A percentile compares a stretch with the other conserved stretches of the same genome.
Evolutionary conservation across 2,329 filamentous ascomycete species (phyloP).

Genomic region (Alternaria arborescens): DNA sequence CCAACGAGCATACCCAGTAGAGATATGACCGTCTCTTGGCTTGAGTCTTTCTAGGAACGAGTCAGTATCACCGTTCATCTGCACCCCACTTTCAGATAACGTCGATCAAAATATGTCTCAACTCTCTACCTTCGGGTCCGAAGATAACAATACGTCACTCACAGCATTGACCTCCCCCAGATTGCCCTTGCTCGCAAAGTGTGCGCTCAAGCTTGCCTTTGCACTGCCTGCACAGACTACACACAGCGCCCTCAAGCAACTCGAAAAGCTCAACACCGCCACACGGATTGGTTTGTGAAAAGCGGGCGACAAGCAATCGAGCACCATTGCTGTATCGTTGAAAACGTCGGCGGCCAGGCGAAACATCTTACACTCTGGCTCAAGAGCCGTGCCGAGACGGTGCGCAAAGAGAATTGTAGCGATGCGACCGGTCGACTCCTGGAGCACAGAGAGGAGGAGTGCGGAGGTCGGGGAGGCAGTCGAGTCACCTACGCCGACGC

Average conservation of each 20-base stretch:
- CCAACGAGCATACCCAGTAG: conserved; percentile 81
- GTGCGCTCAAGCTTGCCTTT: conserved; percentile 89
- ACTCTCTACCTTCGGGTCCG: not conserved
- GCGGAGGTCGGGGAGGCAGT: conserved; percentile 80
- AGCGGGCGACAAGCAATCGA: conserved; percentile 83
- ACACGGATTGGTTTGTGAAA: conserved; percentile 69
- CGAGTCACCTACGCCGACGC: conserved; percentile 85
- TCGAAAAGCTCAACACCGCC: conserved; percentile 65
- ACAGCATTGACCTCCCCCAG: conserved; percentile 90
- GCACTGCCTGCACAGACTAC: conserved; percentile 89
- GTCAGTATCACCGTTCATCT: not conserved
- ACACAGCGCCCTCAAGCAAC: conserved; percentile 72
- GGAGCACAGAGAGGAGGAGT: conserved; percentile 81
- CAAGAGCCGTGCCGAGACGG: conserved; percentile 79
- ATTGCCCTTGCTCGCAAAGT: conserved; percentile 89
- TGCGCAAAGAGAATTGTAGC: conserved; percentile 90
- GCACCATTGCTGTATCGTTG: conserved; percentile 84
- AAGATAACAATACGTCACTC: conserved; percentile 33
- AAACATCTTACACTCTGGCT: conserved; percentile 91
- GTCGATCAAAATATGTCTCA: not conserved
- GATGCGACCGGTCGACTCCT: conserved; percentile 81
- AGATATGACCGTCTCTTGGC: conserved; percentile 92
- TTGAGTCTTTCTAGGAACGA: conserved; percentile 75
- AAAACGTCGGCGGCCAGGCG: conserved; percentile 86
- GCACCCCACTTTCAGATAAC: not conserved